Base-by-base conservation (phyloP, 1,139 yeast genomes). In the Lodderomyces margitis region DNA sequence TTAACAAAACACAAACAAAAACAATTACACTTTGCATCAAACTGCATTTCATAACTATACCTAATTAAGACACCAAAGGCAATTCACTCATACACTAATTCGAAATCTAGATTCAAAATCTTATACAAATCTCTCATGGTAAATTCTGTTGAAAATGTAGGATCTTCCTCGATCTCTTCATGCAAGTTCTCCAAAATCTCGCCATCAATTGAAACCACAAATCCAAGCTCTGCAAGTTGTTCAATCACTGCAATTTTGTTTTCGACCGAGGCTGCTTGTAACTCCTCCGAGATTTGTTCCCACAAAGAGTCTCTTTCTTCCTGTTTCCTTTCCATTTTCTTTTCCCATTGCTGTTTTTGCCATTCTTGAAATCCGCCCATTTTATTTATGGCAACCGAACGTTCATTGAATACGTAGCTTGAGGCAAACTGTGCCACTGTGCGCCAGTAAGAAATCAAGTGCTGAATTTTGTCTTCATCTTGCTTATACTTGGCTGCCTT, bases 51-150 rank as follows among this genome's bases (percentile, higher is more conserved):
- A 28, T 28, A 15, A 15, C 32, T 6, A 5, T 28, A 6, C 19
- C 28, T 34, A 45, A 50, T 52, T 44, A 42, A 19, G 19, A 25
- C 39, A 36, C 51, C 48, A 16, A 37, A 37, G 44, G 39, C 25
- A 43, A 46, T 23, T 10, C 28, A 27, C 10, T 34, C 46, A 40
- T 33, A 53, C 16, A 54, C 54, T 40, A 54, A 42, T 8, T 39
- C 36, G 43, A 51, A 51, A 43, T 55, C 53, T 16, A 52, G 32
- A n/a, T 46, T 44, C 21, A 55, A 44, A 19, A 46, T 44, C 16
- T 34, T 33, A 41, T 52, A 55, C 33, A 55, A 33, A 28, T 52
- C 54, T 24, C 38, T 36, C 54, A 55, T 53, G 3, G 49, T 46
- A 16, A 53, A 42, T 20, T 50, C 51, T 21, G 38, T 43, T 10